Base-by-base conservation (phyloP, 129 eudicot species). In the Flaveria trinervia region DNA sequence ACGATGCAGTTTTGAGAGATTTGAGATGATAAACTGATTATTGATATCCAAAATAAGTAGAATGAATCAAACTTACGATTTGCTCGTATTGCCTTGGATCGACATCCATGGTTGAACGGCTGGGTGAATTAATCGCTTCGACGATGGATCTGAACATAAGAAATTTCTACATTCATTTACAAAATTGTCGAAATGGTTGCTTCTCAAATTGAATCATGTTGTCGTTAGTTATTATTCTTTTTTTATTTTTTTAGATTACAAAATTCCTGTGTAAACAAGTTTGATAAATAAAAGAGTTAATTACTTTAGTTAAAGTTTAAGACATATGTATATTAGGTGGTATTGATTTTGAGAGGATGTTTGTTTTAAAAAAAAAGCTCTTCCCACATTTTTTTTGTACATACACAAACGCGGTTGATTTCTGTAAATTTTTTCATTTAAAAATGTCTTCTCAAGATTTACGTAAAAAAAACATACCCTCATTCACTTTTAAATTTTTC, bases 81-180 rank as follows among this genome's bases (percentile, higher is more conserved):
- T 64, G 69, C 9, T 64, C 45, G 69, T 64, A 64, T 20, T 64
- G 69, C 46, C 18, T 64, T 64, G 69, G 69, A 64, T 64, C 69
- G 46, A 64, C 22, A 33, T 64, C 69, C 69, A 64, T 64, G 30
- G 69, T 64, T 28, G 69, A 13, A 28, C 11, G 46, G 46, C 69
- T 64, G 45, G 46, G 3, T 33, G 69, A 64, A 64, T 64, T 64
- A 8, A 64, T 64, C 10, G 45, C 44, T 4, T 28, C 9, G 9
- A 30, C 68, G 14, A 64, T 64, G 46, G 69, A 64, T 64, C 69
- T 64, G 41, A 30, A 64, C 44, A 30, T 61, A 6, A n/a, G 28
- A 11, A 64, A 64, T 64, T 64, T 30, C 46, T 64, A 61, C 41
- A 26, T 28, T 64, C 46, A 1, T 62, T 62, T 15, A 14, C 22